Evolutionary conservation across 192 early-diverging fungal genomes (phyloP), one percentile per base, ranked within the genome.

Genomic region (Podila minutissima): DNA sequence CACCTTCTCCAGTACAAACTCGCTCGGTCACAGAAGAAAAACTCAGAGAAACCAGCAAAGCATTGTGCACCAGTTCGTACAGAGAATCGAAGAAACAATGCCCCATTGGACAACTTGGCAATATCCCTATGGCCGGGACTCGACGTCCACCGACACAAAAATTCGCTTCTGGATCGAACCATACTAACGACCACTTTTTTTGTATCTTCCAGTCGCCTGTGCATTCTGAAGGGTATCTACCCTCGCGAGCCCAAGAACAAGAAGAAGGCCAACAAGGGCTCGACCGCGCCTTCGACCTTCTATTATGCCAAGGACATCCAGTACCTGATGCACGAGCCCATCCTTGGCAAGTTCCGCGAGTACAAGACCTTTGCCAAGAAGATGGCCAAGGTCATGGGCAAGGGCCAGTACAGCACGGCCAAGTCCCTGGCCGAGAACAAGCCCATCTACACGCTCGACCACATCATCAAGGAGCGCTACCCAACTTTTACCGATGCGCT

Each of bases 211-310:
- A 91, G 97, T 81, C 95, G 97, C 29, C 88, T 99, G 50, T 98
- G 97, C 85, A 99, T 99, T 85, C 86, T 99, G 72, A 99, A 99
- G 86, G 98, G 98, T 33, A 94, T 99, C 70, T 99, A 99, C 86
- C 98, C 98, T 8, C 92, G 95, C 32, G 96, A 98, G 84, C 98
- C 98, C 50, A 90, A 88, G 66, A 96, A 94, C 88, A 95, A 94
- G 76, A 96, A 96, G 88, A 97, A 95, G 85, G 94, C 94, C 79
- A 92, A 92, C 86, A 94, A 94, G 75, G 96, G 96, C 24, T 95
- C 93, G 28, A 94, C 94, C 6, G 91, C 93, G 51, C 94, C 95
- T 8, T 77, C 86, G 22, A 98, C 97, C 7, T 93, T 92, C 49
- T 99, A 99, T 86, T 98, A 96, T 86, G 83, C 91, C 65, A 97